Percentiles rank a stretch among this genome's conserved stretches.
phyloP scores from a whole-genome alignment of 1,139 yeast species.

The Suzukiozyma palmioleophila region DNA sequence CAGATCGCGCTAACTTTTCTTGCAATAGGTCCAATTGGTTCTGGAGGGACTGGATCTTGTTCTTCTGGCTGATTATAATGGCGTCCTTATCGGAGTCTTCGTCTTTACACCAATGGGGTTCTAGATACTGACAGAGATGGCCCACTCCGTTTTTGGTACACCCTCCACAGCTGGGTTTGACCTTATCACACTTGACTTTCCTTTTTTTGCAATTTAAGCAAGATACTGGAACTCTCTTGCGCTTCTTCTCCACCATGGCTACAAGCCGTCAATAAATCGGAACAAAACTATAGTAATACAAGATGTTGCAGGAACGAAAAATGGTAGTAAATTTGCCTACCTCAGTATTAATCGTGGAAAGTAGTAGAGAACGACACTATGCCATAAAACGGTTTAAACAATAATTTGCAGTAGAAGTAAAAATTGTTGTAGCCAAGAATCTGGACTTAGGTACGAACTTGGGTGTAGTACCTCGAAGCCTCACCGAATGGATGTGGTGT shows the following conservation, averaged over 20 bases:
- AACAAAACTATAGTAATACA: too few relatives aligned
- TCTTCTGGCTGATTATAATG: constrained; percentile 23
- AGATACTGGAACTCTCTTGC: constrained; percentile 39
- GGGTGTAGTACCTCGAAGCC: too few relatives aligned
- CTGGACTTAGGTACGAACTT: too few relatives aligned
- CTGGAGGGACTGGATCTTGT: constrained; percentile 33
- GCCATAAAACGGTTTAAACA: too few relatives aligned
- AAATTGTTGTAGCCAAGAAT: too few relatives aligned
- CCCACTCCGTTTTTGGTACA: constrained; percentile 40
- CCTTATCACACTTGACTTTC: constrained; percentile 45
- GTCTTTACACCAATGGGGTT: constrained; percentile 35
- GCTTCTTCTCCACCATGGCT: constrained; percentile 13
- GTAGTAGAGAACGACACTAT: too few relatives aligned
- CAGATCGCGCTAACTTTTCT: neutral
- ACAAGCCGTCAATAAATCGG: neutral
- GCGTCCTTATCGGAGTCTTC: constrained; percentile 17
- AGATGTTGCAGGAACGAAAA: too few relatives aligned
- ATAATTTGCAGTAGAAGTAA: too few relatives aligned
- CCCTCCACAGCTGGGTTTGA: constrained; percentile 40
- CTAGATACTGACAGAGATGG: constrained; percentile 39
- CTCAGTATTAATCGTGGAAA: too few relatives aligned
- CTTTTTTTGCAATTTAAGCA: constrained; percentile 42
- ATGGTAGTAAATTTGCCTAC: too few relatives aligned
- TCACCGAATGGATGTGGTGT: too few relatives aligned
- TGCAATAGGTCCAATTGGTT: constrained; percentile 27